phyloP scores from a whole-genome alignment of 2,329 filamentous ascomycete genomes.

The Aspergillaceae sp. region DNA sequence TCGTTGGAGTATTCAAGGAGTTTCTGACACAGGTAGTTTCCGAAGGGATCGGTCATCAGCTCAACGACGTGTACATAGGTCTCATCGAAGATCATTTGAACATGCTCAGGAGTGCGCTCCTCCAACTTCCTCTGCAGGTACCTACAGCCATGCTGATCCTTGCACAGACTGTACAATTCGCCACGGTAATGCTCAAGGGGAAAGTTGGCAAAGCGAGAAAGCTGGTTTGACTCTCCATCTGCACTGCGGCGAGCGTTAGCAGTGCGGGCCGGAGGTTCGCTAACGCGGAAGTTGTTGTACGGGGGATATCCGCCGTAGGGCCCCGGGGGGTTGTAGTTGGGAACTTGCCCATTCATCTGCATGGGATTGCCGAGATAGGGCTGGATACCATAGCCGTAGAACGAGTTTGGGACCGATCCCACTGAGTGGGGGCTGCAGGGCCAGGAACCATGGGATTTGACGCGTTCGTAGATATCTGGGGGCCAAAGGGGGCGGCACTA shows the following conservation, averaged over 20 bases:
- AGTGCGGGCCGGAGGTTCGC: constrained; percentile 67
- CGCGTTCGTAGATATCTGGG: constrained; percentile 41
- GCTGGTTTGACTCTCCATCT: constrained; percentile 44
- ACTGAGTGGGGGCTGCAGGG: constrained; percentile 21
- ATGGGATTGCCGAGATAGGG: constrained; percentile 47
- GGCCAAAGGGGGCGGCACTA: constrained; percentile 70
- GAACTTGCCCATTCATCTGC: constrained; percentile 28
- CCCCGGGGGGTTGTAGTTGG: constrained; percentile 46
- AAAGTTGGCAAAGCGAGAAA: constrained; percentile 75
- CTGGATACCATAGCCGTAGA: constrained; percentile 44
- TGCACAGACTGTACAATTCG: constrained; percentile 83
- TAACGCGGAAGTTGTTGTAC: constrained; percentile 49
- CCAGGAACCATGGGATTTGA: constrained; percentile 19
- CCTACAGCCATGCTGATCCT: constrained; percentile 95
- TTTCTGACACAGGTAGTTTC: constrained; percentile 99
- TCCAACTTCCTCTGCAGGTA: constrained; percentile 97
- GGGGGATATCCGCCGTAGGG: constrained; percentile 45
- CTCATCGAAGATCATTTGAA: constrained; percentile 90
- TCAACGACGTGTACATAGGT: constrained; percentile 91
- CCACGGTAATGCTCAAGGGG: constrained; percentile 71
- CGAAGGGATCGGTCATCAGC: constrained; percentile 97
- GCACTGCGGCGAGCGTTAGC: constrained; percentile 53
- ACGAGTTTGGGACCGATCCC: constrained; percentile 29
- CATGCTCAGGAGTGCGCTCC: constrained; percentile 70
- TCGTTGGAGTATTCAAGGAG: constrained; percentile 91